phyloP scores from a whole-genome alignment of 108 stramenopile genomes.

The Discostella stelligeroides region DNA sequence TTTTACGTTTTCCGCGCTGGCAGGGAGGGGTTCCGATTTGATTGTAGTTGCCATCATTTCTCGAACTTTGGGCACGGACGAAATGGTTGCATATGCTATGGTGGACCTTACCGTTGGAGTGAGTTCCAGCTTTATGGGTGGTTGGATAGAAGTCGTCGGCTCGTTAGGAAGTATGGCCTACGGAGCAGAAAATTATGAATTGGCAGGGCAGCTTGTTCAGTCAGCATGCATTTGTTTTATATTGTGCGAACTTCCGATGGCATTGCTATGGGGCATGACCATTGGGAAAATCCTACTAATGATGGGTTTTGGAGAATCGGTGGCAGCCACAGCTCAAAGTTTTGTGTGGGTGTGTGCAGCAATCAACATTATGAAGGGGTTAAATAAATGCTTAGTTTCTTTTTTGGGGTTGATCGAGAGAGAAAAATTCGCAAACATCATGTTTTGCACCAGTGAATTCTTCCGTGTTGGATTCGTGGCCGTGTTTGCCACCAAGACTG shows the following conservation, averaged over 20 bases:
- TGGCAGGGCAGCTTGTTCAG: constrained; percentile 35
- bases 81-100: constrained; percentile 44
- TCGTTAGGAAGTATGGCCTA: constrained; percentile 38
- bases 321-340: constrained; percentile 13
- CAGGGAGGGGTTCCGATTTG: constrained; percentile 16
- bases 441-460: constrained; percentile 5
- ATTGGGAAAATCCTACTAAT: constrained; percentile 33
- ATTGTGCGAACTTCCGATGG: constrained; percentile 25
- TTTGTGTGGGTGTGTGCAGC: constrained; percentile 29
- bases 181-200: constrained; percentile 38
- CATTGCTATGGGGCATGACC: constrained; percentile 20
- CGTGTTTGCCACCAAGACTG: background rate
- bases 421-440: constrained; percentile 13
- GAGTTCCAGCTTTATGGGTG: constrained; percentile 26
- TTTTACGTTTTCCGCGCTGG: constrained; percentile 23
- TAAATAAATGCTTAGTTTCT: constrained; percentile 4
- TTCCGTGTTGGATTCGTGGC: constrained; percentile 16
- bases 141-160: constrained; percentile 27
- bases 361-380: constrained; percentile 10
- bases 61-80: constrained; percentile 33
- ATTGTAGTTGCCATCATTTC: constrained; percentile 26
- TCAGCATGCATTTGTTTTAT: constrained; percentile 14
- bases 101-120: constrained; percentile 33
- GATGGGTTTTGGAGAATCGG: constrained; percentile 33
- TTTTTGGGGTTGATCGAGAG: constrained; percentile 23